These are phyloP conservation scores for Orbilia oligospora DNA, from an alignment of 2,329 filamentous ascomycete species.

Conservation along the genomic window DNA sequence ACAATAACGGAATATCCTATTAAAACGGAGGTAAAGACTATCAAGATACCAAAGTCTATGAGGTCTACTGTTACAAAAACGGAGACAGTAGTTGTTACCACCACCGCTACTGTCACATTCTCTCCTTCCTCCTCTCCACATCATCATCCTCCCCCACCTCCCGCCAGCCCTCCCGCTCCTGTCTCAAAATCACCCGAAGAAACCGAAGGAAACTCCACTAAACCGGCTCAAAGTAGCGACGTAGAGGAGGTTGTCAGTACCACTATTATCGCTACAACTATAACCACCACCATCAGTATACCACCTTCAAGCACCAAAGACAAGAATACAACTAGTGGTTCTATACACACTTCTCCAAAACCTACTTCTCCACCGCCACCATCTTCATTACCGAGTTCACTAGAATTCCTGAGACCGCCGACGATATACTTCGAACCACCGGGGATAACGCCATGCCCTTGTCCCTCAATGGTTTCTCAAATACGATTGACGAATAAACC, in stretches of 20 bases:
- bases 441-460: not conserved
- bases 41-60: not conserved
- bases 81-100: not conserved
- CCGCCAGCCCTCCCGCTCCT: too few species aligned
- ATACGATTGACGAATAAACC: not conserved
- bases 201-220: too few species aligned
- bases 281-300: not conserved
- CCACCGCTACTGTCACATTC: not conserved
- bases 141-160: too few species aligned
- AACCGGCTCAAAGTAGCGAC: too few species aligned
- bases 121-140: too few species aligned
- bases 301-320: not conserved
- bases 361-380: not conserved
- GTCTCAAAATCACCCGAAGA: too few species aligned
- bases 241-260: too few species aligned
- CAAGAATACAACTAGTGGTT: not conserved
- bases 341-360: not conserved
- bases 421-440: not conserved
- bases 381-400: not conserved
- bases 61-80: not conserved
- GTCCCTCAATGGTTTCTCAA: not conserved
- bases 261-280: not conserved
- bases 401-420: not conserved
- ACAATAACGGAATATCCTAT: not conserved
- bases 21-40: not conserved